Evolutionary conservation across 345 rosid genomes (phyloP).

Genomic region (Isatis tinctoria): DNA sequence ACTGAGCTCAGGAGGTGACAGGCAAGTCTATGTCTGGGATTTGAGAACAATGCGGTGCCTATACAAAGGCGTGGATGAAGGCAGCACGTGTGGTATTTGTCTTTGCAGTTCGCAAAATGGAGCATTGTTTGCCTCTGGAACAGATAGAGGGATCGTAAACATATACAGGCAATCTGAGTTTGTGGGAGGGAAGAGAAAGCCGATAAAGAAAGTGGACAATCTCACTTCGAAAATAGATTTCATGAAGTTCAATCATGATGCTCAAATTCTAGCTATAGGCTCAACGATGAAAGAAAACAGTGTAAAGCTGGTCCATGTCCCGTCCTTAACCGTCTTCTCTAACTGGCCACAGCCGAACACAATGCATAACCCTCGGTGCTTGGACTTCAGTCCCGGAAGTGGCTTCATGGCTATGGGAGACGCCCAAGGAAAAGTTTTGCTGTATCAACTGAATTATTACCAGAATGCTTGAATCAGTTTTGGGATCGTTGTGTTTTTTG

Average conservation of each 20-base stretch:
- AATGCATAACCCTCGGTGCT: slow-evolving; percentile 62
- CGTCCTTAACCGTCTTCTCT: slow-evolving; percentile 66
- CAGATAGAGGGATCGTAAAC: slow-evolving; percentile 84
- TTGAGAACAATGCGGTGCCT: slow-evolving; percentile 75
- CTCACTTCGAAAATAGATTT: slow-evolving; percentile 72
- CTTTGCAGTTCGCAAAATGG: slow-evolving; percentile 59
- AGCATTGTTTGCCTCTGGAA: slow-evolving; percentile 74
- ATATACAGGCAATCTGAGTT: slow-evolving; percentile 72
- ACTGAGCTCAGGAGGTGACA: slow-evolving; percentile 88
- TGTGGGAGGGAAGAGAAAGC: slow-evolving; percentile 77
- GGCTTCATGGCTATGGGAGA: no score
- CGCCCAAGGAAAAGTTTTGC: slow-evolving; percentile 86
- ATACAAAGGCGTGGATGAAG: slow-evolving; percentile 81
- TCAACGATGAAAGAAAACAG: slow-evolving; percentile 74
- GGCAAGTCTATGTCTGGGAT: slow-evolving; percentile 90
- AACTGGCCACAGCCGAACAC: slow-evolving; percentile 68
- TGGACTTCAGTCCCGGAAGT: no score
- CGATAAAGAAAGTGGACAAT: slow-evolving; percentile 72
- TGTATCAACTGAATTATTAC: slow-evolving; percentile 83
- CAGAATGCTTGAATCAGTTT: slow-evolving; percentile 51
- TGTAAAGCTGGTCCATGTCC: slow-evolving; percentile 68
- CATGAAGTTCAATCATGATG: slow-evolving; percentile 76
- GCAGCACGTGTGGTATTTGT: slow-evolving; percentile 70
- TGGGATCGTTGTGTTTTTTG: slow-evolving; percentile 10
- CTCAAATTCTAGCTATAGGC: slow-evolving; percentile 77